A percentile compares a stretch with the other conserved stretches of the same genome.
phyloP scores from a whole-genome alignment of 2,329 filamentous ascomycete genomes.

The Neonectria coccinea region DNA sequence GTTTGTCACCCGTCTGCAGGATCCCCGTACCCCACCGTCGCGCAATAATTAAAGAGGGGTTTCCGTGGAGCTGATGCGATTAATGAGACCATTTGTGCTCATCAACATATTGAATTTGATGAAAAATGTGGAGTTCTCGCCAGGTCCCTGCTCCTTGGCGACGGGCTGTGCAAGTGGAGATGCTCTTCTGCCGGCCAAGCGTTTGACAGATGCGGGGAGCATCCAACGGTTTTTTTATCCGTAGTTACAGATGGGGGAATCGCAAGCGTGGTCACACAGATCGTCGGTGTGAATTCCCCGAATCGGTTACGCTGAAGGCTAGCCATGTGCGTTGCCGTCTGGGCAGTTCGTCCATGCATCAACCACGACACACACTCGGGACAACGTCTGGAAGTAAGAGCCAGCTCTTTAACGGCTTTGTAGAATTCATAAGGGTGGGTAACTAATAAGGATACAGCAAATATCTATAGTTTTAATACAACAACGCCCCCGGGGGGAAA shows the following conservation, averaged over 20 bases:
- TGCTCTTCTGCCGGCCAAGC: not conserved
- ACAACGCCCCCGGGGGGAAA: no score
- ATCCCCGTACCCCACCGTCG: not conserved
- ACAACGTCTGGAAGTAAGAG: not conserved
- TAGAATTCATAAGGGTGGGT: not conserved
- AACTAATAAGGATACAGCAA: not conserved
- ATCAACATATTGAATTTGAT: not conserved
- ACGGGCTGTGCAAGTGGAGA: not conserved
- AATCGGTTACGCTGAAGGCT: not conserved
- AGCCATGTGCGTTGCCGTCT: slow-evolving; percentile 8
- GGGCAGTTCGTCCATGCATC: not conserved
- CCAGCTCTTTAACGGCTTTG: not conserved
- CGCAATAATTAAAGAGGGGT: not conserved
- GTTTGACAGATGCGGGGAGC: slow-evolving; percentile 8
- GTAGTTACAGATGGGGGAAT: not conserved
- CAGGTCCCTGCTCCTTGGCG: not conserved
- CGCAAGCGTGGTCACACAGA: not conserved
- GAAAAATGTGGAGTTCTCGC: not conserved
- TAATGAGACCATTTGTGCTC: not conserved
- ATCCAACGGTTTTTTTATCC: not conserved
- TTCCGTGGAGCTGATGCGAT: not conserved
- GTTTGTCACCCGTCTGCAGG: not conserved
- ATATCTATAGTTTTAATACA: not conserved
- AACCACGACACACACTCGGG: not conserved
- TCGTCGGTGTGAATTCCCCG: not conserved